A percentile compares a stretch with the other conserved stretches of the same genome.
These are phyloP conservation scores for Candida sakaeoensis DNA, from an alignment of 805 yeast species.

Conservation along the genomic window DNA sequence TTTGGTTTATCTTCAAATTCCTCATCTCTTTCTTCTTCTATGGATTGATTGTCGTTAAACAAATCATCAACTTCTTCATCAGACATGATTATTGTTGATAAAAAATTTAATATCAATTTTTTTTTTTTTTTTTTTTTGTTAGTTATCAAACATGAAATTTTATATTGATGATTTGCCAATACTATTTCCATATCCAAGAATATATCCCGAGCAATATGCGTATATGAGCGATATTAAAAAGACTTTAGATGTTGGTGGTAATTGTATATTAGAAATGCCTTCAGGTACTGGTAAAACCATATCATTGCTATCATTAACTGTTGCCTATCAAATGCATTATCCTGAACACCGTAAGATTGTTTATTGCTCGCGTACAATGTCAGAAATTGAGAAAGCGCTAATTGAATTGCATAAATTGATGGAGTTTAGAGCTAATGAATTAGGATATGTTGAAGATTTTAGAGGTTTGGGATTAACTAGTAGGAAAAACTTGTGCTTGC, in stretches of 20 bases:
- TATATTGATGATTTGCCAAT: slow-evolving; percentile 94
- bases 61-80: slow-evolving; percentile 9
- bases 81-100: slow-evolving; percentile 3
- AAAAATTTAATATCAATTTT: neutral
- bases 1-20: slow-evolving; percentile 27
- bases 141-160: slow-evolving; percentile 51
- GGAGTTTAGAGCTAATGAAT: slow-evolving; percentile 78
- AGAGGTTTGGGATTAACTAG: slow-evolving; percentile 91
- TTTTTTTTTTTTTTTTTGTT: neutral
- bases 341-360: slow-evolving; percentile 93
- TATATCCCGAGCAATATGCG: slow-evolving; percentile 97
- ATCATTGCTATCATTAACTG: slow-evolving; percentile 82
- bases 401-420: slow-evolving; percentile 85
- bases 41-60: slow-evolving; percentile 1
- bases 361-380: slow-evolving; percentile 99
- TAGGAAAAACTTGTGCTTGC: slow-evolving; percentile 90
- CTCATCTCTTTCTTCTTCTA: slow-evolving; percentile 13
- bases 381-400: slow-evolving; percentile 95
- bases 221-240: slow-evolving; percentile 95
- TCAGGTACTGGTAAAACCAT: slow-evolving; percentile 99
- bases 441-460: slow-evolving; percentile 86
- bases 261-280: slow-evolving; percentile 97
- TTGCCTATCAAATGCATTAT: slow-evolving; percentile 92
- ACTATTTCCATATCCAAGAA: slow-evolving; percentile 91
- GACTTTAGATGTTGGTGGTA: slow-evolving; percentile 94